Base-by-base conservation (phyloP, 345 rosid genomes). In the Ceriops tagal region DNA sequence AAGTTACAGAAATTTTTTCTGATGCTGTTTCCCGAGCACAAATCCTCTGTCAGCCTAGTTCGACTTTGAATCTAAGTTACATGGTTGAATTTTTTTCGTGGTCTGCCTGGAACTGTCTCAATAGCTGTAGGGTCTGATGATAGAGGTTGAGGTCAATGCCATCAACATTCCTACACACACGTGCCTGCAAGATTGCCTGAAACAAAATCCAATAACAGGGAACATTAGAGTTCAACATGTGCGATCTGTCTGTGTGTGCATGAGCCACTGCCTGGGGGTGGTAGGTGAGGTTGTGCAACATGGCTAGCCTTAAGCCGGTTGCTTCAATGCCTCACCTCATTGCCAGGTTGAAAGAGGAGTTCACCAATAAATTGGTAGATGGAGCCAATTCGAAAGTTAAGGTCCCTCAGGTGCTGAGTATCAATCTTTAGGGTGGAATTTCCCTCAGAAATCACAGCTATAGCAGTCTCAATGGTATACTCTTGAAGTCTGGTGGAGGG, bases 351-450 rank as follows among this genome's bases (percentile, higher is more conserved):
- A 72, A 89, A 76, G 66, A 62, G 80, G 71, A 89, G 93, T 85
- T 93, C 99, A 5, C 99, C 97, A 16, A 92, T 92, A 75, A 81
- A 83, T 69, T 88, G 96, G 76, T 87, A 89, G 64, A 75, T 61
- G 9, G 96, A 93, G 58, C 90, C 89, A 47, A 81, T 76, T 30
- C 79, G 86, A 18, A 93, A 88, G 72, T 82, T 76, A 74, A 91
- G 77, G 73, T 89, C 95, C 73, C 96, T 83, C 61, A 88, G 56
- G 81, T 87, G 95, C 62, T 79, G 87, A 5, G 96, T 78, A 77
- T 85, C 82, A 63, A 91, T 78, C 70, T 69, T 87, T 57, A 93
- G 79, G 63, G 34, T 78, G 51, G 74, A 78, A 61, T 73, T 69
- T 71, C 82, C 87, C 73, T 92, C 96, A 47, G 78, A 84, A 62